These are phyloP conservation scores for Primulina huaijiensis DNA, from an alignment of 257 asterid genomes.

Conservation along the genomic window DNA sequence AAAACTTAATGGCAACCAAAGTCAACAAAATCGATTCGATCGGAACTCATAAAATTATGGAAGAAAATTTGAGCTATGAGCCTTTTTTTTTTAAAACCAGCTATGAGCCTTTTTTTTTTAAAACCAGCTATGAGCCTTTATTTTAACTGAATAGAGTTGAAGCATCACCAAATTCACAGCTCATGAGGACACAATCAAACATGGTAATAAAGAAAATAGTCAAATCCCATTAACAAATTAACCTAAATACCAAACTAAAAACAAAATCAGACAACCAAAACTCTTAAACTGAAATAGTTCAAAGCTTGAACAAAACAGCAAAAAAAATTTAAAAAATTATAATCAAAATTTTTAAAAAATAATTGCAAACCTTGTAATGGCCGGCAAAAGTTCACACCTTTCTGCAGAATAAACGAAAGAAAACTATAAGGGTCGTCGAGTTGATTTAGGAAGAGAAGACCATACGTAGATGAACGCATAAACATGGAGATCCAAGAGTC, in stretches of 20 bases:
- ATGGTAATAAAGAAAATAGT: not conserved
- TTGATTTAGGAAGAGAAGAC: constrained; percentile 2
- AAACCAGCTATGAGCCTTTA: not conserved
- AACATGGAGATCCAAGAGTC: constrained; percentile 11
- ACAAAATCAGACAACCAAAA: not conserved
- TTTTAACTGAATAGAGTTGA: no score
- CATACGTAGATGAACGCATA: constrained; percentile 26
- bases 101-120: no score
- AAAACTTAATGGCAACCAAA: no score
- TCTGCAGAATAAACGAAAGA: constrained; percentile 21
- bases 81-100: not conserved
- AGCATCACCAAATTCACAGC: not conserved
- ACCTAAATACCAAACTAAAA: no score
- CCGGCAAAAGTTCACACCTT: not conserved
- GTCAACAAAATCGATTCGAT: no score
- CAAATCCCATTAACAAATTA: not conserved
- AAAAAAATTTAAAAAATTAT: no score
- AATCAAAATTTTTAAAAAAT: no score
- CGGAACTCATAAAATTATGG: not conserved
- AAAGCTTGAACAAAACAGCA: not conserved
- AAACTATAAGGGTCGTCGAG: constrained; percentile 9
- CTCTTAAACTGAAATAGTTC: not conserved
- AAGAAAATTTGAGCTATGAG: not conserved
- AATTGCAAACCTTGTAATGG: not conserved
- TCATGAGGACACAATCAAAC: not conserved